Evolutionary conservation across 106 monocot species (phyloP).

Genomic region (Hemerocallis citrina): DNA sequence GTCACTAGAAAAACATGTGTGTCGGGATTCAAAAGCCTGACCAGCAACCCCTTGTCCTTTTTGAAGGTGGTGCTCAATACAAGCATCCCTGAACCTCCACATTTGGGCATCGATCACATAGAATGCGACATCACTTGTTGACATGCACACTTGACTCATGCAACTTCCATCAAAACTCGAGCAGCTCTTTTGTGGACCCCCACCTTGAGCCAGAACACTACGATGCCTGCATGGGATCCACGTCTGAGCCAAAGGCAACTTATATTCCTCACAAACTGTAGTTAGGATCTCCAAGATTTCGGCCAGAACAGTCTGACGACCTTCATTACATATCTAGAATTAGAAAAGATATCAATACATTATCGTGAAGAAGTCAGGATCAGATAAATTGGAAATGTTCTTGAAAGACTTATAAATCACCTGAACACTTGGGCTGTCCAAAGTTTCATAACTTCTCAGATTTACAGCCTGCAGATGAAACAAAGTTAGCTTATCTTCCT

Average conservation of each 20-base stretch:
- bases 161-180: constrained; percentile 67
- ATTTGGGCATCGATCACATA: constrained; percentile 58
- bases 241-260: constrained; percentile 79
- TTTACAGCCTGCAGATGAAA: constrained; percentile 59
- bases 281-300: constrained; percentile 73
- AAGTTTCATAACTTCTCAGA: constrained; percentile 63
- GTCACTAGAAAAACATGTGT: constrained; percentile 54
- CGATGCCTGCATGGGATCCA: constrained; percentile 75
- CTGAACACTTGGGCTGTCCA: constrained; percentile 50
- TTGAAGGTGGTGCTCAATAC: constrained; percentile 75
- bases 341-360: constrained; percentile 4
- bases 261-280: constrained; percentile 55
- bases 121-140: constrained; percentile 71
- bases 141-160: constrained; percentile 68
- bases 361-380: not conserved
- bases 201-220: constrained; percentile 48
- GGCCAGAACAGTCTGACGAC: constrained; percentile 52
- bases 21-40: constrained; percentile 35
- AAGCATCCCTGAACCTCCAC: constrained; percentile 90
- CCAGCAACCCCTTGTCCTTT: constrained; percentile 86
- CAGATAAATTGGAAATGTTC: not conserved
- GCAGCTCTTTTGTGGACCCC: constrained; percentile 45
- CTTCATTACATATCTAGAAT: constrained; percentile 60
- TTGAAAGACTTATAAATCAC: constrained; percentile 16
- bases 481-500: not conserved